These are phyloP conservation scores for Astraeus odoratus DNA, from an alignment of 768 basidiomycete species.

Conservation along the genomic window DNA sequence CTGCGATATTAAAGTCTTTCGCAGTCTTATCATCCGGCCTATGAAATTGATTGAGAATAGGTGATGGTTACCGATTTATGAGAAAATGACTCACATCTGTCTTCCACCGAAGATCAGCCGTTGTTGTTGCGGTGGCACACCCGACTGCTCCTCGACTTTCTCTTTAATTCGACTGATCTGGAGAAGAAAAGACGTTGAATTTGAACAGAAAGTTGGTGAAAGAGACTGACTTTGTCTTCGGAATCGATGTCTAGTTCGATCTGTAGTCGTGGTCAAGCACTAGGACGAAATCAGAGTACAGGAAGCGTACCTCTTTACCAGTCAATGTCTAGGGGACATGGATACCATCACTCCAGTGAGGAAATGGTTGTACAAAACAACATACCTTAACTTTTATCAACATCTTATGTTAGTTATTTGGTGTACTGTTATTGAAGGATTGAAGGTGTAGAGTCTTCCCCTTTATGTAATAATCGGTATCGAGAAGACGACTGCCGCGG, in stretches of 20 bases:
- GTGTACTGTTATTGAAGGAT: background rate
- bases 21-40: conserved; percentile 93
- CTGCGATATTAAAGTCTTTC: conserved; percentile 72
- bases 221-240: conserved; percentile 65
- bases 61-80: background rate
- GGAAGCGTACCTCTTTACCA: conserved; percentile 78
- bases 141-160: conserved; percentile 97
- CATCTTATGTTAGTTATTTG: conserved; percentile 37
- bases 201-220: background rate
- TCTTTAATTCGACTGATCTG: conserved; percentile 94
- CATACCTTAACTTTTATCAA: conserved; percentile 85
- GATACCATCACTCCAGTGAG: background rate
- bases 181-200: conserved; percentile 1
- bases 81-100: conserved; percentile 67
- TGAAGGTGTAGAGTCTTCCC: too few relatives aligned
- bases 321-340: conserved; percentile 68
- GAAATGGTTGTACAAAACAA: too few relatives aligned
- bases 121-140: conserved; percentile 94
- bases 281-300: background rate
- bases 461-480: too few relatives aligned
- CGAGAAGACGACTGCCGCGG: background rate
- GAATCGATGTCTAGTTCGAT: conserved; percentile 94
- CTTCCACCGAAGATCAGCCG: conserved; percentile 88
- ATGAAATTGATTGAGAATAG: conserved; percentile 1
- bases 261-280: conserved; percentile 31